These are phyloP conservation scores for Coix lacrymajobi DNA, from an alignment of 176 grass and related monocot species.

Conservation along the genomic window DNA sequence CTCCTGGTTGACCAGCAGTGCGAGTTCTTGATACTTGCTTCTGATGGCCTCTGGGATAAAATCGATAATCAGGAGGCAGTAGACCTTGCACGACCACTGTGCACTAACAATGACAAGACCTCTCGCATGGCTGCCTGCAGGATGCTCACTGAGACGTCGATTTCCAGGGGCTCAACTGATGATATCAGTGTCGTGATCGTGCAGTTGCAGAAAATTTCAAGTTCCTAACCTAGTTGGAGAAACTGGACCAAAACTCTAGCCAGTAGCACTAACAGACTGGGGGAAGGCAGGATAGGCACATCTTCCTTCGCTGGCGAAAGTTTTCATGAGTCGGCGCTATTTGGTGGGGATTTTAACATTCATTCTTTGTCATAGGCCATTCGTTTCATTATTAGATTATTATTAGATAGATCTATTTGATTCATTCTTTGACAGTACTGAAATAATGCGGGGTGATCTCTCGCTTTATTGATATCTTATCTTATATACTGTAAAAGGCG, in stretches of 20 bases:
- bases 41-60: conserved; percentile 94
- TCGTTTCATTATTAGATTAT: conserved; percentile 21
- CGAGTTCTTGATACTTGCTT: conserved; percentile 92
- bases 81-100: conserved; percentile 52
- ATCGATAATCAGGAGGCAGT: conserved; percentile 94
- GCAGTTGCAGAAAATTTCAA: conserved; percentile 57
- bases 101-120: conserved; percentile 21
- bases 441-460: conserved; percentile 24
- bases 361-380: neutral
- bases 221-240: conserved; percentile 6
- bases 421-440: conserved; percentile 31
- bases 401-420: conserved; percentile 39
- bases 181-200: conserved; percentile 87
- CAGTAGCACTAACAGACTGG: conserved; percentile 33
- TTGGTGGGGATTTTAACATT: neutral
- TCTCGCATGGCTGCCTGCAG: conserved; percentile 60
- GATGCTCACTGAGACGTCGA: conserved; percentile 61
- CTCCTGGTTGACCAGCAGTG: conserved; percentile 54
- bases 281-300: neutral
- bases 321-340: conserved; percentile 53
- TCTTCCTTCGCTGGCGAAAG: conserved; percentile 42
- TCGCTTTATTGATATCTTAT: neutral
- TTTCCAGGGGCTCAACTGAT: conserved; percentile 65
- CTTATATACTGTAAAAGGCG: neutral
- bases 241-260: neutral